These are phyloP conservation scores for Panicum miliaceum DNA, from an alignment of 176 grass and related monocot species.

Conservation along the genomic window DNA sequence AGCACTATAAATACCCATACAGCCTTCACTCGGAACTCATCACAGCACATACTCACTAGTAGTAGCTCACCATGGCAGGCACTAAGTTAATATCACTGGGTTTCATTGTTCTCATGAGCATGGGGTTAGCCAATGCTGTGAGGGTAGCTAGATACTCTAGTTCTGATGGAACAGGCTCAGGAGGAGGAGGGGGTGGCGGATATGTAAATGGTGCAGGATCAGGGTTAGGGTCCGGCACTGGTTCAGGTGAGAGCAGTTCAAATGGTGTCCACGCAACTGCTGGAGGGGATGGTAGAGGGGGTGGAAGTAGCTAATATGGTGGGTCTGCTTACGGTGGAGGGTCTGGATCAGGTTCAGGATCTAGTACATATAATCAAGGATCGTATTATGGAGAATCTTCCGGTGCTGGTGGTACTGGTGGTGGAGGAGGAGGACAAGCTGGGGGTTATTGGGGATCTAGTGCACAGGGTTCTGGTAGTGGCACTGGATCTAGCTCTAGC, in stretches of 20 bases:
- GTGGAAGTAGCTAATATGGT: neutral
- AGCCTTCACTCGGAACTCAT: neutral
- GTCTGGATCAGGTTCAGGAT: neutral
- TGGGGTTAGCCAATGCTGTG: constrained; percentile 24
- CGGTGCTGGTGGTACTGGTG: neutral
- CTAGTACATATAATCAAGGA: neutral
- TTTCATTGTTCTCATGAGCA: constrained; percentile 25
- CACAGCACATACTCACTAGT: neutral
- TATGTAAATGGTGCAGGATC: neutral
- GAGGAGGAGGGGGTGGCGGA: neutral
- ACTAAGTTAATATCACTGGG: neutral
- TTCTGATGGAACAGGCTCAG: neutral
- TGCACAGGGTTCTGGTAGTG: neutral
- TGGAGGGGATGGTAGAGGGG: neutral
- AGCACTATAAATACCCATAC: constrained; percentile 34
- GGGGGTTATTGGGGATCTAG: neutral
- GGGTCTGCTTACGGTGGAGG: neutral
- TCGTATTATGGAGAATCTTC: neutral
- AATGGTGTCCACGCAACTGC: neutral
- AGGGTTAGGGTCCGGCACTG: neutral
- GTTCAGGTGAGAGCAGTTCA: neutral
- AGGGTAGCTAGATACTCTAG: constrained; percentile 32
- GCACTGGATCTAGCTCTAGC: constrained; percentile 22
- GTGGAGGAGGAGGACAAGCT: neutral
- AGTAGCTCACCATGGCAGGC: constrained; percentile 14